These are phyloP conservation scores for Oryza coarctata DNA, from an alignment of 176 grass and related monocot genomes.

Conservation along the genomic window DNA sequence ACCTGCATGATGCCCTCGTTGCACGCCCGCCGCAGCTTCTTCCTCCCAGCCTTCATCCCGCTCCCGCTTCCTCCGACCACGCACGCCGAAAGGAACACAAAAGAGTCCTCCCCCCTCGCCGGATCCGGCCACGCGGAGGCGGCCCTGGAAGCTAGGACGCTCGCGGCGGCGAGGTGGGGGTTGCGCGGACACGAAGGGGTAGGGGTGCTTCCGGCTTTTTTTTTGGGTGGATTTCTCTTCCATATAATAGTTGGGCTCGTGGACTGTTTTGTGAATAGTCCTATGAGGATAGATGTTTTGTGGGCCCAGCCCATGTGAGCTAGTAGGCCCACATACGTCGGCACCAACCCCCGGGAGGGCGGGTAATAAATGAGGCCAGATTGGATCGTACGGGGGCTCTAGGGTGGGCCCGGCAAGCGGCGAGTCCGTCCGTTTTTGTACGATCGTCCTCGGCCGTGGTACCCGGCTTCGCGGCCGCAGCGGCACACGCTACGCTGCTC, in stretches of 20 bases:
- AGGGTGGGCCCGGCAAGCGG: background rate
- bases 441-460: constrained; percentile 57
- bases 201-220: too few species aligned
- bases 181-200: background rate
- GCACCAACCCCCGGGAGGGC: background rate
- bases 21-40: constrained; percentile 72
- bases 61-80: background rate
- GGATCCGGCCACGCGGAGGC: background rate
- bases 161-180: background rate
- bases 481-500: background rate
- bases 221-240: background rate
- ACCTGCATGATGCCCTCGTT: constrained; percentile 81
- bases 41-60: constrained; percentile 78
- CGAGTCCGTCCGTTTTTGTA: constrained; percentile 6
- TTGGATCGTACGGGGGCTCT: background rate
- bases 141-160: background rate
- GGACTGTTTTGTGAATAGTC: background rate
- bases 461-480: constrained; percentile 20
- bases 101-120: background rate
- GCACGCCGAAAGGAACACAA: too few species aligned
- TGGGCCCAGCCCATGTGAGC: background rate
- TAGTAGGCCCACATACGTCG: background rate
- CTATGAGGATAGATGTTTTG: background rate
- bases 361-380: background rate
- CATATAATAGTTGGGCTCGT: background rate